Evolutionary conservation across 2,329 filamentous ascomycete species (phyloP).

Genomic region (Aspergillus tamarii): DNA sequence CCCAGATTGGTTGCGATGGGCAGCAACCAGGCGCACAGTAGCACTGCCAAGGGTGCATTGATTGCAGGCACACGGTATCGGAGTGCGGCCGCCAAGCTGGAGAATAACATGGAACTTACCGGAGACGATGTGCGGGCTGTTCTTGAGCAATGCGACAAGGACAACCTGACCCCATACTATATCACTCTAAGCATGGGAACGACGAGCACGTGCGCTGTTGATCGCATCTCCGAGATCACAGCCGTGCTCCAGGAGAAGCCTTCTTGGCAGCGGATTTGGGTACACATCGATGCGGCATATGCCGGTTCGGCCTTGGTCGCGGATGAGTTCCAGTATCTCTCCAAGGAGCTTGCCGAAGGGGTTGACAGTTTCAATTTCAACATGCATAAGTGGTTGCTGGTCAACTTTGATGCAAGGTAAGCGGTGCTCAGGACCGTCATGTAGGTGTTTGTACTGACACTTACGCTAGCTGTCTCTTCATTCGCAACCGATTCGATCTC

Average conservation of each 20-base stretch:
- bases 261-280: slow-evolving; percentile 70
- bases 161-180: slow-evolving; percentile 82
- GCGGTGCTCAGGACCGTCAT: background rate
- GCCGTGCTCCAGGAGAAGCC: slow-evolving; percentile 51
- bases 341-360: slow-evolving; percentile 58
- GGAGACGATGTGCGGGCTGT: slow-evolving; percentile 63
- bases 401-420: slow-evolving; percentile 78
- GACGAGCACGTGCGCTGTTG: slow-evolving; percentile 84
- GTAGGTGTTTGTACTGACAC: background rate
- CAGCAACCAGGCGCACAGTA: slow-evolving; percentile 78
- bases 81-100: slow-evolving; percentile 64
- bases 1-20: slow-evolving; percentile 78
- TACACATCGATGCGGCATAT: slow-evolving; percentile 92
- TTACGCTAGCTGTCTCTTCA: slow-evolving; percentile 69
- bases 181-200: slow-evolving; percentile 83
- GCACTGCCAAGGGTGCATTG: slow-evolving; percentile 82
- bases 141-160: slow-evolving; percentile 66
- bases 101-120: slow-evolving; percentile 71
- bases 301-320: slow-evolving; percentile 83
- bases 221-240: slow-evolving; percentile 75
- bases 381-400: slow-evolving; percentile 96
- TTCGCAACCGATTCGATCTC: slow-evolving; percentile 75
- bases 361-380: slow-evolving; percentile 95
- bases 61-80: slow-evolving; percentile 84
- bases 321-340: slow-evolving; percentile 75